A percentile compares a stretch with the other conserved stretches of the same genome.
Evolutionary conservation across 2,329 filamentous ascomycete genomes (phyloP).

Genomic region (Beauveria rudraprayagi): DNA sequence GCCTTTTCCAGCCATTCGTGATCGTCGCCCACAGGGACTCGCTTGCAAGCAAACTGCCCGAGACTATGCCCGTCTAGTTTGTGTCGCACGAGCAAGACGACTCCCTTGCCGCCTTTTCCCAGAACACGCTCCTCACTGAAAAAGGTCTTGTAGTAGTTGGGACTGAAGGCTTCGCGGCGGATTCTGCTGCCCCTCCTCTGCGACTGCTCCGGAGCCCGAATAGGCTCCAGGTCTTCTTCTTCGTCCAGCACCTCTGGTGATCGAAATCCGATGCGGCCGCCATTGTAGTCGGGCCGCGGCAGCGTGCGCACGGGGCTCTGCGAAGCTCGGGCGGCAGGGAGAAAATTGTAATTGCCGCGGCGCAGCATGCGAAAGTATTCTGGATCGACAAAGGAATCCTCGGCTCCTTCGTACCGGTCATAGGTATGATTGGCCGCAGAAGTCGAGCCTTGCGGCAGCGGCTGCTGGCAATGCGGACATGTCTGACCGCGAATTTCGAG

Average conservation of each 20-base stretch:
- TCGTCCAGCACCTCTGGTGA: conserved; percentile 19
- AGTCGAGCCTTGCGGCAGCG: conserved; percentile 39
- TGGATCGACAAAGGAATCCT: conserved; percentile 72
- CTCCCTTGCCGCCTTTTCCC: conserved; percentile 85
- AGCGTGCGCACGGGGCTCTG: conserved; percentile 48
- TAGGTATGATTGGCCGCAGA: conserved; percentile 41
- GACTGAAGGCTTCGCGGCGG: conserved; percentile 78
- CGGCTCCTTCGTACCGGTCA: conserved; percentile 33
- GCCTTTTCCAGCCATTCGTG: conserved; percentile 94
- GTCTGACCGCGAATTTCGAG: conserved; percentile 71
- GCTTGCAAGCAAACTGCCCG: conserved; percentile 91
- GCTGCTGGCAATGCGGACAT: conserved; percentile 87
- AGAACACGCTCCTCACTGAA: conserved; percentile 84
- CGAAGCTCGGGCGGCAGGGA: conserved; percentile 35
- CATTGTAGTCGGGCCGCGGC: conserved; percentile 35
- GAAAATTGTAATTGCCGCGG: conserved; percentile 35
- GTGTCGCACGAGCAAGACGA: conserved; percentile 89
- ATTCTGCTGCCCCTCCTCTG: conserved; percentile 55
- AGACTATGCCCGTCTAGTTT: conserved; percentile 81
- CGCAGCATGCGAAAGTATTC: conserved; percentile 94
- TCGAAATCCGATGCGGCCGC: conserved; percentile 12
- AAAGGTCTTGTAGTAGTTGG: conserved; percentile 85
- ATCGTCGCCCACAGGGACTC: conserved; percentile 90
- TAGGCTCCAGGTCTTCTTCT: conserved; percentile 11
- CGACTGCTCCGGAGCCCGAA: neutral